Percentiles rank a stretch among this genome's conserved stretches.
Conservation (phyloP, 2,329 filamentous ascomycete species). For the Diaporthe capsici region DNA sequence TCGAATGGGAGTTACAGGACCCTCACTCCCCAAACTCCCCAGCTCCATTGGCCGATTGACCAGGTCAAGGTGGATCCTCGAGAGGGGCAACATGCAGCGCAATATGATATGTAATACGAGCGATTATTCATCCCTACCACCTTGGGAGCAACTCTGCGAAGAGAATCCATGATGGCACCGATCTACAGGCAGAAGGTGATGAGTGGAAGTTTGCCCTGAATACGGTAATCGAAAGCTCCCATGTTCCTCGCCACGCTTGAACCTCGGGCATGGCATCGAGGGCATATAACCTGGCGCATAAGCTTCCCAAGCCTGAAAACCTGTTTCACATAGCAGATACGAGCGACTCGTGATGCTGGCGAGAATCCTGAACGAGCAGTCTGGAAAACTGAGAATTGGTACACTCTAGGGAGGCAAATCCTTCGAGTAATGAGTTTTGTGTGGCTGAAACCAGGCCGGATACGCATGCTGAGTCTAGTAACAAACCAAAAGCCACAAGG, state of each 20-base stretch:
- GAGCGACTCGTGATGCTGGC: neutral
- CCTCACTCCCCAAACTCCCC: neutral
- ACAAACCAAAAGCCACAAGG: neutral
- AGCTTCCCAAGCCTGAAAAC: neutral
- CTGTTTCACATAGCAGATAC: neutral
- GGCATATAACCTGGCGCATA: neutral
- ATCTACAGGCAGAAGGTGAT: neutral
- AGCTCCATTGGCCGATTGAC: neutral
- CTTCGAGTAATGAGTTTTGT: neutral
- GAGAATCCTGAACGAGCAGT: neutral
- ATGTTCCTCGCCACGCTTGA: neutral
- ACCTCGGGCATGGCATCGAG: neutral
- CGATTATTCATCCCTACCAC: neutral
- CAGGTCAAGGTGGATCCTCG: neutral
- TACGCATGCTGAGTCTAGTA: neutral
- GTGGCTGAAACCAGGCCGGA: neutral
- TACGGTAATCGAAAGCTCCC: neutral
- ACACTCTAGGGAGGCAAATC: neutral
- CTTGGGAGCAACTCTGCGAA: neutral
- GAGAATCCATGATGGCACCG: neutral
- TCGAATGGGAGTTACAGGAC: neutral
- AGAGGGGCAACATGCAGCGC: neutral
- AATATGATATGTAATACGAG: conserved; percentile 1
- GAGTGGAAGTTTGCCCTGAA: neutral
- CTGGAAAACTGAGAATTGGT: neutral